phyloP scores from a whole-genome alignment of 2,329 filamentous ascomycete species.

The Lasiodiplodia sp. region DNA sequence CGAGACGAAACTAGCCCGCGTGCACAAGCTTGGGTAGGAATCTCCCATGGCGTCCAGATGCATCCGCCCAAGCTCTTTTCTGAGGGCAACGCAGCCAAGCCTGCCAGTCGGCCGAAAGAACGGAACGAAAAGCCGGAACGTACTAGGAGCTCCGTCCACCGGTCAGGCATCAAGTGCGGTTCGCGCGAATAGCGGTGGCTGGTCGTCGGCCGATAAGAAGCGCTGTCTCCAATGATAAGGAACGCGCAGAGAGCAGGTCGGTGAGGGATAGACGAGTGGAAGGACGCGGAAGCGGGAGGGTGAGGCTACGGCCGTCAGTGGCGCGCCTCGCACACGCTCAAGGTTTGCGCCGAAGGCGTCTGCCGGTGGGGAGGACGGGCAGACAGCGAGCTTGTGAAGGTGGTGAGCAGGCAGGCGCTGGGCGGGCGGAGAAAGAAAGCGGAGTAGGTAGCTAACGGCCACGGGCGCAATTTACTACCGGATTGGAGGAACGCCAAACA shows the following conservation, averaged over 20 bases:
- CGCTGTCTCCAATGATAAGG: constrained; percentile 10
- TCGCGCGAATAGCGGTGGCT: not conserved
- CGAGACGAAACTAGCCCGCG: constrained; percentile 5
- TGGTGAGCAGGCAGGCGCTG: constrained; percentile 7
- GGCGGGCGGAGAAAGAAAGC: constrained; percentile 1
- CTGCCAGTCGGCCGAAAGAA: not conserved
- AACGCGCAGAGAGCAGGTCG: not conserved
- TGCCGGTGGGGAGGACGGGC: not conserved
- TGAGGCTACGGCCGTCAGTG: constrained; percentile 19
- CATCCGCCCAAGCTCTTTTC: constrained; percentile 20
- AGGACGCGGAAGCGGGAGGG: constrained; percentile 24
- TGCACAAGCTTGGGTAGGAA: constrained; percentile 12
- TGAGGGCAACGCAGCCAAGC: not conserved
- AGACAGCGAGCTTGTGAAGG: not conserved
- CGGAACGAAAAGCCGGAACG: constrained; percentile 1
- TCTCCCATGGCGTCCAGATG: not conserved
- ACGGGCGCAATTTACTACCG: not conserved
- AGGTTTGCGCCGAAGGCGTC: not conserved
- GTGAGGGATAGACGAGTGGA: not conserved
- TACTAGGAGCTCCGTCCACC: constrained; percentile 12
- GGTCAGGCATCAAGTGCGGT: not conserved
- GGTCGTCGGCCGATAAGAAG: not conserved
- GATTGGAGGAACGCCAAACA: too few species aligned
- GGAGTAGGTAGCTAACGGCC: not conserved
- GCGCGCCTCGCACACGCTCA: constrained; percentile 3